Percentiles rank a stretch among this genome's conserved stretches.
Evolutionary conservation across 352 stramenopile genomes (phyloP).

Genomic region (Phytophthora gonapodyides): DNA sequence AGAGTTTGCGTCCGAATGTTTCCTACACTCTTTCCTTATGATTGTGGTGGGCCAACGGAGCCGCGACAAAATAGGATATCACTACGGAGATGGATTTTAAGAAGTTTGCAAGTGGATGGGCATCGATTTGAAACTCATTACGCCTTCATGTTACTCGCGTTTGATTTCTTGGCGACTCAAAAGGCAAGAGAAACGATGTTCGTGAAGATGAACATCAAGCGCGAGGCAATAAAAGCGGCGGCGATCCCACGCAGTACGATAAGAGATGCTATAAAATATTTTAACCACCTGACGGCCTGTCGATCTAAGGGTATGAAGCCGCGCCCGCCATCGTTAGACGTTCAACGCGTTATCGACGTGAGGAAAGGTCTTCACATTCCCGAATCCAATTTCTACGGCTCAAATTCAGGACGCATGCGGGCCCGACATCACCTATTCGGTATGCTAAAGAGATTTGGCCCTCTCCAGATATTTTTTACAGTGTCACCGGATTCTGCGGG

Average conservation of each 20-base stretch:
- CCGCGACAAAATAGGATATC: conserved; percentile 5
- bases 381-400: conserved; percentile 22
- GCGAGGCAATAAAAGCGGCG: conserved; percentile 6
- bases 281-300: background rate
- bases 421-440: conserved; percentile 28
- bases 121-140: conserved; percentile 24
- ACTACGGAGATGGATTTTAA: conserved; percentile 15
- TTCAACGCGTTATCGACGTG: conserved; percentile 19
- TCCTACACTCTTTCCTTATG: background rate
- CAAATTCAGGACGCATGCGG: conserved; percentile 18
- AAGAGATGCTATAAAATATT: conserved; percentile 16
- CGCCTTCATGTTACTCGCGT: conserved; percentile 26
- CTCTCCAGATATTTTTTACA: conserved; percentile 34
- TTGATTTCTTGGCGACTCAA: conserved; percentile 23
- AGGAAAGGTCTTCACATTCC: conserved; percentile 12
- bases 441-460: conserved; percentile 22
- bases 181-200: conserved; percentile 18
- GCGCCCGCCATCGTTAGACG: background rate
- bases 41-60: conserved; percentile 26
- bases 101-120: conserved; percentile 14
- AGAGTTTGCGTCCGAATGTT: conserved; percentile 11
- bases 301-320: conserved; percentile 2
- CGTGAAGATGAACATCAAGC: conserved; percentile 20
- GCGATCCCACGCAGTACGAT: background rate
- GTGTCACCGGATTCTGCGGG: conserved; percentile 26